phyloP scores from a whole-genome alignment of 2,329 filamentous ascomycete species.

The Aplosporella prunicola region DNA sequence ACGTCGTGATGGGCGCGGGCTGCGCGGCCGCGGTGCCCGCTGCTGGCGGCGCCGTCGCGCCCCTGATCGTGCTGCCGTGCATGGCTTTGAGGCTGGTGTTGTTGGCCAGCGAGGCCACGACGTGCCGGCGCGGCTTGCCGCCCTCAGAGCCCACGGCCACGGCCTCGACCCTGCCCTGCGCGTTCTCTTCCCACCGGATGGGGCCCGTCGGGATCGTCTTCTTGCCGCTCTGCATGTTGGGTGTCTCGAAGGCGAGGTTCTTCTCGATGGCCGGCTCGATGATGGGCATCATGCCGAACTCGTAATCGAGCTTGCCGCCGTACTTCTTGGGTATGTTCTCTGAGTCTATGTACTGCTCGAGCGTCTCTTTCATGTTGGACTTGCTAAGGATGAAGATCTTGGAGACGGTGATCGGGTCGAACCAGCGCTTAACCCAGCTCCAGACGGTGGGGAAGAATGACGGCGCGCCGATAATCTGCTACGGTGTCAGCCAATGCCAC shows the following conservation, averaged over 20 bases:
- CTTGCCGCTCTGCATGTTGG: slow-evolving; percentile 21
- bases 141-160: slow-evolving; percentile 36
- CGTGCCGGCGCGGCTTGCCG: slow-evolving; percentile 29
- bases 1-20: slow-evolving; percentile 17
- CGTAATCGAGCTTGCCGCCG: slow-evolving; percentile 75
- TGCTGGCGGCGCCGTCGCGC: slow-evolving; percentile 17
- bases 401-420: slow-evolving; percentile 70
- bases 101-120: slow-evolving; percentile 31
- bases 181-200: slow-evolving; percentile 36
- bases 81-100: slow-evolving; percentile 19
- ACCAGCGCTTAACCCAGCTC: slow-evolving; percentile 95
- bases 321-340: slow-evolving; percentile 82
- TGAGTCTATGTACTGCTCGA: slow-evolving; percentile 71
- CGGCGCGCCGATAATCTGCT: slow-evolving; percentile 74
- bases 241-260: slow-evolving; percentile 32
- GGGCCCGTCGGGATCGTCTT: slow-evolving; percentile 39
- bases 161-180: slow-evolving; percentile 34
- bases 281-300: slow-evolving; percentile 64
- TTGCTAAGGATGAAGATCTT: slow-evolving; percentile 87
- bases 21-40: slow-evolving; percentile 3
- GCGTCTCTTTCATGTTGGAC: slow-evolving; percentile 63
- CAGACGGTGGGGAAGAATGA: slow-evolving; percentile 86
- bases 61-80: slow-evolving; percentile 18
- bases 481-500: slow-evolving; percentile 1
- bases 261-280: slow-evolving; percentile 50